Evolutionary conservation across 768 basidiomycete genomes (phyloP), one percentile per base, ranked within the genome.

Genomic region (Kwoniella mangroviensis): DNA sequence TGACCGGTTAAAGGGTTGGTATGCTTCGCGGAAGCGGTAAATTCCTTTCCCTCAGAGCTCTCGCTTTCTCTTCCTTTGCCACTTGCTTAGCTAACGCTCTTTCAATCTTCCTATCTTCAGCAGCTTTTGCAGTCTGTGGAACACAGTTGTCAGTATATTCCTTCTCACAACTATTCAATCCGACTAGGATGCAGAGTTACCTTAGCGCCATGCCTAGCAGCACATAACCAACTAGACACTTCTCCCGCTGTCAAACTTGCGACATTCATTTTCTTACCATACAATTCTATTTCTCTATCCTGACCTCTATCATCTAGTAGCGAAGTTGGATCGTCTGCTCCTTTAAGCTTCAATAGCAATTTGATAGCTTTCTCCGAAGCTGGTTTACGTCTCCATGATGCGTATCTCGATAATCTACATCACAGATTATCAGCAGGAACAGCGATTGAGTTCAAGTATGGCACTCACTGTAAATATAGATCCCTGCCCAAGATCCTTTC

Each of bases 301-400:
- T 60, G 5, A 4, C 51, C 65, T 5, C 34, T 17, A 34, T 71
- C 45, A 51, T 69, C 62, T 10, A 53, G 43, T 4, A 53, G 17
- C 10, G 54, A 61, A 2, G 22, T 53, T 7, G 55, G 43, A 2
- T 41, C 19, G 3, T 60, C 68, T 9, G 70, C 59, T 0, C 73
- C 77, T 49, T 75, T 73, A 58, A 77, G 68, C 62, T 77, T 79
- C 24, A 65, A 13, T 2, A 80, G 45, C 63, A 74, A 24, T 34
- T 67, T 67, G 6, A 76, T 61, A 9, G 75, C 75, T 54, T 70
- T 76, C 17, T 67, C 52, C 41, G 73, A 72, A 10, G 78, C 70
- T 13, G 72, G 73, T 57, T 73, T 70, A 4, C 40, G 34, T 55
- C 80, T 45, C 80, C 80, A 81, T 12, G 71, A n/a, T 1, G 80